Conservation (phyloP, 257 asterid genomes). For the Anisodus tanguticus region DNA sequence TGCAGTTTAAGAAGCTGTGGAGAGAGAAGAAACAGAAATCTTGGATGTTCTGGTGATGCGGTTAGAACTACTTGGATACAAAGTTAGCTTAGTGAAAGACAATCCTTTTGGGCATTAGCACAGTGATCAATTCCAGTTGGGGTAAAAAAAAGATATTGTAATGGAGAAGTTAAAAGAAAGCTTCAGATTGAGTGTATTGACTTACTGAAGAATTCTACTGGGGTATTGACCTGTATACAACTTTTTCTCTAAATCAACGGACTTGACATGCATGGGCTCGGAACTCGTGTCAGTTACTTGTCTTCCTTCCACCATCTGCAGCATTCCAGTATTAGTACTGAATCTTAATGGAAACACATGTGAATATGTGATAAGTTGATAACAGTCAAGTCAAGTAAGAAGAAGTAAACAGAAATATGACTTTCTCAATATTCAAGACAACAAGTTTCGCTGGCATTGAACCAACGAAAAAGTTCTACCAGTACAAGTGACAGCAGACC, state of each 20-base stretch:
- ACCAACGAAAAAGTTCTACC: not conserved
- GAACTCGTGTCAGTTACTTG: conserved; percentile 29
- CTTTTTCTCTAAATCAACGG: conserved; percentile 58
- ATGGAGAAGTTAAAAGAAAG: not conserved
- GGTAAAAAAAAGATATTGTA: not conserved
- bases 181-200: not conserved
- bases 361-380: too few species aligned
- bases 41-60: not conserved
- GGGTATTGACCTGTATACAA: conserved; percentile 50
- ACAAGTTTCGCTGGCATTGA: not conserved
- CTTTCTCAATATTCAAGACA: not conserved
- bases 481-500: conserved; percentile 9
- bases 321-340: not conserved
- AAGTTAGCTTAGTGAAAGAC: not conserved
- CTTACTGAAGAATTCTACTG: conserved; percentile 59
- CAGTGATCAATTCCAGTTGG: not conserved
- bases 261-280: conserved; percentile 46
- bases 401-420: not conserved
- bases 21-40: not conserved
- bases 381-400: not conserved
- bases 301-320: conserved; percentile 58
- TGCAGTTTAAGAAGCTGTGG: not conserved
- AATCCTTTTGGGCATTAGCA: not conserved
- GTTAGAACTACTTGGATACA: not conserved
- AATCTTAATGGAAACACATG: not conserved